These are phyloP conservation scores for Rhododendron henanense DNA, from an alignment of 148 eudicot species.

Conservation along the genomic window DNA sequence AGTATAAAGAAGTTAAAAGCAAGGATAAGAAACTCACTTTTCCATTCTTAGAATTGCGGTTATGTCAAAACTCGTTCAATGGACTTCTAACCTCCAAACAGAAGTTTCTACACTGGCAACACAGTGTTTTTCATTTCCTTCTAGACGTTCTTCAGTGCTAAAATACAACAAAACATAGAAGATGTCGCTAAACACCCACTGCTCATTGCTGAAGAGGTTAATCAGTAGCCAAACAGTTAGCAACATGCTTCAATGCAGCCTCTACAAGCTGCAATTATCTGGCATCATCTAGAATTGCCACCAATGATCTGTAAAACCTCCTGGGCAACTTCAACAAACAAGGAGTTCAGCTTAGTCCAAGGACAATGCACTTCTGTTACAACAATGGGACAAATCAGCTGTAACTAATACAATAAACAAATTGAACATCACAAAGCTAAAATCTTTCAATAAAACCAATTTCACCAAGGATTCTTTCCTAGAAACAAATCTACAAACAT, in stretches of 20 bases:
- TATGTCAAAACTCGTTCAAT: conserved; percentile 33
- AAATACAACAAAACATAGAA: conserved; percentile 44
- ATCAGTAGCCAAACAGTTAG: conserved; percentile 41
- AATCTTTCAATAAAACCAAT: background rate
- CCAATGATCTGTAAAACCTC: conserved; percentile 15
- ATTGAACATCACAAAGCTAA: background rate
- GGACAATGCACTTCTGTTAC: conserved; percentile 21
- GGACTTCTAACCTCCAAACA: conserved; percentile 65
- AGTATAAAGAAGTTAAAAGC: background rate
- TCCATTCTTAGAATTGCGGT: conserved; percentile 50
- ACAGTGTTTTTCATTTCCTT: conserved; percentile 42
- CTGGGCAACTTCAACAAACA: conserved; percentile 10
- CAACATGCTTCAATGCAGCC: conserved; percentile 88
- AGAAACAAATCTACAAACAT: background rate
- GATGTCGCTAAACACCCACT: conserved; percentile 35
- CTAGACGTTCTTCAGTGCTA: conserved; percentile 30
- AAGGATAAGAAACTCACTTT: conserved; percentile 40
- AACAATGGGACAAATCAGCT: background rate
- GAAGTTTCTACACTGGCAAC: conserved; percentile 46
- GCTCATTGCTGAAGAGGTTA: conserved; percentile 51
- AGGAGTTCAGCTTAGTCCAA: conserved; percentile 18
- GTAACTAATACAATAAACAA: background rate
- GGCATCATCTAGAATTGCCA: conserved; percentile 67
- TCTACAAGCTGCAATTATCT: conserved; percentile 66
- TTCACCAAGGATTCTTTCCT: background rate